phyloP scores from a whole-genome alignment of 345 rosid genomes.

The Litchi chinensis region DNA sequence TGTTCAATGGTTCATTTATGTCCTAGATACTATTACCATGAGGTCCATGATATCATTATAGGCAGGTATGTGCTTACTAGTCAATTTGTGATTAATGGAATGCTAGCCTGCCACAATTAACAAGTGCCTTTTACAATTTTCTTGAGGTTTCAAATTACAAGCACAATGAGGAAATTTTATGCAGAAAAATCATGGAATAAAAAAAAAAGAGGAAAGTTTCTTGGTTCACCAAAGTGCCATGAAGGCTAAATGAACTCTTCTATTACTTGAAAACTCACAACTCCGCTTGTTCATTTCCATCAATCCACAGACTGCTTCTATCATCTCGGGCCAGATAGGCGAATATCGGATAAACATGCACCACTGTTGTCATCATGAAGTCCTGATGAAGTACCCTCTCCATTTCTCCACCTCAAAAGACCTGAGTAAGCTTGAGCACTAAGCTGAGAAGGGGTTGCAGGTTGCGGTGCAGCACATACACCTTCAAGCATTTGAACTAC shows the following conservation, averaged over 20 bases:
- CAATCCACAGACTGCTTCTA: neutral
- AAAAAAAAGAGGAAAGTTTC: neutral
- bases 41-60: too few species aligned
- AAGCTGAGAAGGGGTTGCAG: slow-evolving; percentile 32
- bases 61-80: too few species aligned
- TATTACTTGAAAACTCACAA: neutral
- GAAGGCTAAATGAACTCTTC: neutral
- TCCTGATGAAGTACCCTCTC: slow-evolving; percentile 31
- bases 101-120: too few species aligned
- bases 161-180: neutral
- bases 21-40: too few species aligned
- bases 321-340: slow-evolving; percentile 56
- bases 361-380: slow-evolving; percentile 28
- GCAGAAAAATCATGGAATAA: neutral
- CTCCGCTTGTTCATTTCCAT: neutral
- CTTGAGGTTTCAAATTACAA: neutral
- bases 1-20: too few species aligned
- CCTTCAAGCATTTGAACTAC: slow-evolving; percentile 70
- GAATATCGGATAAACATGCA: slow-evolving; percentile 35
- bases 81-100: too few species aligned
- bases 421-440: slow-evolving; percentile 26
- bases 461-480: slow-evolving; percentile 38
- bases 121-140: neutral
- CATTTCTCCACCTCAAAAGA: slow-evolving; percentile 41
- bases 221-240: neutral